phyloP scores from a whole-genome alignment of 2,329 filamentous ascomycete genomes.

The Aspergillus ustus region DNA sequence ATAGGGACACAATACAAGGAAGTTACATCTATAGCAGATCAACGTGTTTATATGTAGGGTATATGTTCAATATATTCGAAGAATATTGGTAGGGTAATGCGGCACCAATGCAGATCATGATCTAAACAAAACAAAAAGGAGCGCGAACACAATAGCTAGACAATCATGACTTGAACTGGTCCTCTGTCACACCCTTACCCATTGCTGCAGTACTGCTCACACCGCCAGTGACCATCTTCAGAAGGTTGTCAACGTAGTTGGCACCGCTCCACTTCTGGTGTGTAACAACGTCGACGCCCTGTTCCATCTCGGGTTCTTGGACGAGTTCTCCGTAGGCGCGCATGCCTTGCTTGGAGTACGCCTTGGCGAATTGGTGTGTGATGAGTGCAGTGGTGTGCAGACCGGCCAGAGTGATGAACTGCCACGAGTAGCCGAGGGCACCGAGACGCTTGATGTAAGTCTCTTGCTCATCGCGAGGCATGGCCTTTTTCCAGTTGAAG shows the following conservation, averaged over 20 bases:
- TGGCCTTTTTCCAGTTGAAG: slow-evolving; percentile 99
- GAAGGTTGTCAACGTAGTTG: slow-evolving; percentile 88
- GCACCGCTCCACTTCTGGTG: slow-evolving; percentile 99
- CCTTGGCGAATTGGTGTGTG: slow-evolving; percentile 82
- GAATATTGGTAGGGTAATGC: slow-evolving; percentile 1
- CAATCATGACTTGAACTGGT: slow-evolving; percentile 75
- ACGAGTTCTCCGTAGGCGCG: slow-evolving; percentile 95
- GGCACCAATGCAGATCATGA: neutral
- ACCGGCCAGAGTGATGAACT: slow-evolving; percentile 99
- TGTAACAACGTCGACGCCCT: slow-evolving; percentile 89
- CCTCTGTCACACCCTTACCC: slow-evolving; percentile 97
- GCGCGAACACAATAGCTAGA: neutral
- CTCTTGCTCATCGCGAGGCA: slow-evolving; percentile 89
- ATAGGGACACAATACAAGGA: neutral
- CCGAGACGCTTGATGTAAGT: slow-evolving; percentile 94
- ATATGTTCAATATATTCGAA: neutral
- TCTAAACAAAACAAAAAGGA: slow-evolving; percentile 10
- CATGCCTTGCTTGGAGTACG: slow-evolving; percentile 84
- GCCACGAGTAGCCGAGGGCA: slow-evolving; percentile 94
- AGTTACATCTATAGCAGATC: neutral
- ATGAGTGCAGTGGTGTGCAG: slow-evolving; percentile 95
- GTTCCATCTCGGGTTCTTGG: slow-evolving; percentile 95
- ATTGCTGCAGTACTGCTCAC: slow-evolving; percentile 92
- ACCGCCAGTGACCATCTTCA: slow-evolving; percentile 97
- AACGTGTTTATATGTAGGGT: neutral